These are phyloP conservation scores for Globisporangium cederbergense DNA, from an alignment of 352 stramenopile species.

Conservation along the genomic window DNA sequence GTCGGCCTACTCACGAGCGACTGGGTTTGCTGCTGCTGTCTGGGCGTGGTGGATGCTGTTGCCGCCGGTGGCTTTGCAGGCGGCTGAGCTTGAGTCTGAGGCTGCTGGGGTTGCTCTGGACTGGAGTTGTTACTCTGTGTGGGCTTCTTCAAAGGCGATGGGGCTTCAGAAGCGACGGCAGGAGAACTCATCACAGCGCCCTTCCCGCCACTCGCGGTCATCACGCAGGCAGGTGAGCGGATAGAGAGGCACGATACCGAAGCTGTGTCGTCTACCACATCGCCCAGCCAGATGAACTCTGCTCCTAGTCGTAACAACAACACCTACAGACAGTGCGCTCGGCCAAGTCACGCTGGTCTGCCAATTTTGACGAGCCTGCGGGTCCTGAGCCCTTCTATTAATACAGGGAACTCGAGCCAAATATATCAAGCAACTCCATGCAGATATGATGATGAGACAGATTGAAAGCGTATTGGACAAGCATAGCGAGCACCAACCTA, in stretches of 20 bases:
- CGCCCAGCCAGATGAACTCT: neutral
- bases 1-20: neutral
- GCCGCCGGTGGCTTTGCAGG: neutral
- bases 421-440: too few species aligned
- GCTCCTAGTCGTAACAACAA: neutral
- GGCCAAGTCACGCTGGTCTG: slow-evolving; percentile 20
- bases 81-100: neutral
- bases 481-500: slow-evolving; percentile 50
- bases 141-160: slow-evolving; percentile 11
- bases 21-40: neutral
- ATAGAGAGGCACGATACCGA: neutral
- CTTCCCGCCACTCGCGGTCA: slow-evolving; percentile 10
- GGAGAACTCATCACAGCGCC: slow-evolving; percentile 7
- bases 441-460: slow-evolving; percentile 31
- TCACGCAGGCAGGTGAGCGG: neutral
- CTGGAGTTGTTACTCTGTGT: neutral
- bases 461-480: too few species aligned
- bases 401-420: too few species aligned
- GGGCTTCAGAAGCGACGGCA: slow-evolving; percentile 1
- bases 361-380: too few species aligned
- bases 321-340: neutral
- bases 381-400: too few species aligned
- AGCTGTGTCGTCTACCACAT: neutral
- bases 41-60: neutral
- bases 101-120: neutral